Evolutionary conservation across 2,329 filamentous ascomycete species (phyloP).

Genomic region (Trichoderma sp.): DNA sequence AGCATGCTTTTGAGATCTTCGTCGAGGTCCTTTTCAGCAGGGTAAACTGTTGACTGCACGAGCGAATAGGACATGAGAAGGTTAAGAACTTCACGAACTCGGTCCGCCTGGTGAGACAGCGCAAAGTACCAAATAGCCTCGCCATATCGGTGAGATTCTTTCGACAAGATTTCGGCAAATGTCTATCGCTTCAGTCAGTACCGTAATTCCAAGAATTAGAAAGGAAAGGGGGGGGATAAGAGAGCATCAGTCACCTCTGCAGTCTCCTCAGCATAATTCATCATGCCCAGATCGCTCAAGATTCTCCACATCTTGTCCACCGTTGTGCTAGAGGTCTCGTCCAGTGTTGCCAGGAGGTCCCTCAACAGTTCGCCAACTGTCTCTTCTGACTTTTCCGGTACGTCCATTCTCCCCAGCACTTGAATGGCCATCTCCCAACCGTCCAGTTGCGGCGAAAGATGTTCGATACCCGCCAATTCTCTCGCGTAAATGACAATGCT

Average conservation of each 20-base stretch:
- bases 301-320: constrained; percentile 81
- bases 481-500: constrained; percentile 74
- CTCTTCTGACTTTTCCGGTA: constrained; percentile 65
- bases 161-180: constrained; percentile 75
- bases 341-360: constrained; percentile 58
- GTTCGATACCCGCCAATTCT: constrained; percentile 56
- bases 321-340: constrained; percentile 64
- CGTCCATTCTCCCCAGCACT: constrained; percentile 76
- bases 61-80: constrained; percentile 84
- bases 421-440: constrained; percentile 90
- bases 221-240: neutral
- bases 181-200: constrained; percentile 51
- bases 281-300: constrained; percentile 74
- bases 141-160: constrained; percentile 73
- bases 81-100: constrained; percentile 82
- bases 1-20: constrained; percentile 67
- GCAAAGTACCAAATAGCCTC: constrained; percentile 89
- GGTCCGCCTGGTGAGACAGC: constrained; percentile 71
- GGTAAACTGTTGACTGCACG: constrained; percentile 78
- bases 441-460: constrained; percentile 51
- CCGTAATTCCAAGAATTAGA: neutral
- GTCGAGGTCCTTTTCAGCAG: constrained; percentile 69
- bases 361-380: constrained; percentile 70
- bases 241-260: constrained; percentile 63
- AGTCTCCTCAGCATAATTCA: constrained; percentile 72